Conservation (phyloP, 2,329 filamentous ascomycete species). For the Colletotrichum chlorophyti region DNA sequence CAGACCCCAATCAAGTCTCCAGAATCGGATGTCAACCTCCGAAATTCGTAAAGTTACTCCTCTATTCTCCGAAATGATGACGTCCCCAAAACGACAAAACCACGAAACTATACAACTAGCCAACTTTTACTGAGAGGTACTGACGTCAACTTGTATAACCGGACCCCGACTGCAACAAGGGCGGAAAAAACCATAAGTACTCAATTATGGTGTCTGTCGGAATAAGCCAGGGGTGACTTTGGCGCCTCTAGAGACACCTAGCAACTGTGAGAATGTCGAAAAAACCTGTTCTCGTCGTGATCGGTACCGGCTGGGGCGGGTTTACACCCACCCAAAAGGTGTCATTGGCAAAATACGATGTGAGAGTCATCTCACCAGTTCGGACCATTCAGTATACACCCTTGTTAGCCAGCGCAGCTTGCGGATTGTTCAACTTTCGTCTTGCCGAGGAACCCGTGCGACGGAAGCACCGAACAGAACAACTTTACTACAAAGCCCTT, state of each 20-base stretch:
- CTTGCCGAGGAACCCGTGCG: slow-evolving; percentile 99
- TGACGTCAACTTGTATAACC: slow-evolving; percentile 17
- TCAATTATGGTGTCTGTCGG: background rate
- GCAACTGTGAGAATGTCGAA: background rate
- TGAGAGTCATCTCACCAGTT: slow-evolving; percentile 94
- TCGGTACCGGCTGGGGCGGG: slow-evolving; percentile 88
- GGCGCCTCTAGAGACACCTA: background rate
- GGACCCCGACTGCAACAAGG: background rate
- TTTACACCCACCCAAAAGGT: slow-evolving; percentile 61
- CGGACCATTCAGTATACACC: slow-evolving; percentile 99
- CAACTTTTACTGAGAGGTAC: background rate
- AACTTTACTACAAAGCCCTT: slow-evolving; percentile 97
- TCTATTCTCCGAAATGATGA: slow-evolving; percentile 8
- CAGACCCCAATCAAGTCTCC: slow-evolving; percentile 2
- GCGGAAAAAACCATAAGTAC: slow-evolving; percentile 1
- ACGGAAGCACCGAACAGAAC: slow-evolving; percentile 94
- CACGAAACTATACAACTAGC: background rate
- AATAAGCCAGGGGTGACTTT: no score
- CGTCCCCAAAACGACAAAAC: slow-evolving; percentile 9
- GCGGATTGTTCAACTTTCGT: slow-evolving; percentile 95
- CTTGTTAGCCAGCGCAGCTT: slow-evolving; percentile 94
- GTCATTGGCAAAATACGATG: slow-evolving; percentile 98
- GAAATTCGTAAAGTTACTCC: background rate
- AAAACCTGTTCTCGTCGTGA: slow-evolving; percentile 19
- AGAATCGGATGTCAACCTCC: background rate